Base-by-base conservation (phyloP, 495 filamentous ascomycete genomes). In the Penicillium malachiteum region DNA sequence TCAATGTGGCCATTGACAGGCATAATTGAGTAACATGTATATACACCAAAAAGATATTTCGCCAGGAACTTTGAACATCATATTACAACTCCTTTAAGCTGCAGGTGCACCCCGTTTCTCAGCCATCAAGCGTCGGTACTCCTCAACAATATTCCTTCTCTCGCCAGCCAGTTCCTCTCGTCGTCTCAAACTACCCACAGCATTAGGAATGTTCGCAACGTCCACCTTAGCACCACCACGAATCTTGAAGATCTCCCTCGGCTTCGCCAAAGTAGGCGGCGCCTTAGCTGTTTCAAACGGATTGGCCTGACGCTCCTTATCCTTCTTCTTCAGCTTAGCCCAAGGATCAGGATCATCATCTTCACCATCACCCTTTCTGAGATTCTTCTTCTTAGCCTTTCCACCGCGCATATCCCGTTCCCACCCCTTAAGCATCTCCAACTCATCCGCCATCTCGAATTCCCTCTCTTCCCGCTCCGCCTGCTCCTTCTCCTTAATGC, bases 241-340 rank as follows among this genome's bases (percentile, higher is more conserved):
- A 5, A 88, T 80, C 63, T 89, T 84, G 54, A 95, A 82, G 45
- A 87, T 87, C 73, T 83, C 84, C 60, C 78, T 84, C 6, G 86
- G 85, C 46, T 77, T 78, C 47, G 74, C 83, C 57, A 97, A 78
- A 58, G 84, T 81, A 7, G 94, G 94, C 37, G 94, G 94, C 13
- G 90, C 92, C 45, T 85, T 72, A 7, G 84, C 92, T 37, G 93
- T 84, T 64, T 96, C 92, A 64, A 92, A 83, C 48, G 96, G 76
- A 72, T 73, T 69, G 48, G 70, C 38, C 56, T 63, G 53, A 38
- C 80, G 75, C 66, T 82, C 87, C 26, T 82, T 80, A 10, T 79
- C 84, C 35, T 84, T 78, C 38, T 73, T 77, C 58, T 72, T 75
- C 59, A 97, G 69, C 55, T 81, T 83, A 48, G 81, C 85, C 92